Evolutionary conservation across 169 alveolate species (phyloP).

Genomic region (Plasmodium ovale): DNA sequence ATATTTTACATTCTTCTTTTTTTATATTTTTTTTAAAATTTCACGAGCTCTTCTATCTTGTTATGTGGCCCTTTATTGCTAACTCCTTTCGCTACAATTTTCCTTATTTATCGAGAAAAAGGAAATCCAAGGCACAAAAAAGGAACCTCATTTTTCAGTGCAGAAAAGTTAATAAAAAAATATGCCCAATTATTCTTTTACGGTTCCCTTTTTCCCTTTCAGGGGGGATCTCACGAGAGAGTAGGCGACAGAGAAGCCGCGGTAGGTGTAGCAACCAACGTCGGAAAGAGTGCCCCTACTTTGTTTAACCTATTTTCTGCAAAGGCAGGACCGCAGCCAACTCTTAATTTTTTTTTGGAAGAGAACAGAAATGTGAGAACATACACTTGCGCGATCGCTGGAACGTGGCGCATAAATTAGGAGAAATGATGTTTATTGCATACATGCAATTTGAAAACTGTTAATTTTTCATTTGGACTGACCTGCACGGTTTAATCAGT

Average conservation of each 20-base stretch:
- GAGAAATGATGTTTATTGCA: no score
- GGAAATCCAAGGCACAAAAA: neutral
- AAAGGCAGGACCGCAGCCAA: constrained; percentile 27
- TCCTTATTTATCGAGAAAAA: neutral
- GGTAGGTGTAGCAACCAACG: constrained; percentile 19
- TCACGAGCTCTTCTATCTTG: neutral
- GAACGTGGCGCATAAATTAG: no score
- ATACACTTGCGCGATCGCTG: no score
- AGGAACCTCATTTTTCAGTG: no score
- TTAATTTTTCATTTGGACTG: no score
- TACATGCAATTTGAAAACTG: no score
- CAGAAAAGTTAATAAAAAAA: no score
- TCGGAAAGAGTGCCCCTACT: constrained; percentile 29
- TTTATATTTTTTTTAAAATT: neutral
- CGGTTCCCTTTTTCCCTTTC: no score
- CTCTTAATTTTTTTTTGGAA: constrained; percentile 42
- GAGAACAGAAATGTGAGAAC: constrained; percentile 52
- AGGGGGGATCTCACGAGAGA: no score
- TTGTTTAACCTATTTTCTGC: constrained; percentile 33
- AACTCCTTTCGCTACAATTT: neutral
- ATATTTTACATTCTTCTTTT: neutral
- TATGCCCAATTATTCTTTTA: no score
- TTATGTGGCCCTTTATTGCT: neutral
- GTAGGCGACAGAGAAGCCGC: no score
- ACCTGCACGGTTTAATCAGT: no score